Conservation (phyloP, 2,329 filamentous ascomycete genomes). For the Fusarium tuaranense region DNA sequence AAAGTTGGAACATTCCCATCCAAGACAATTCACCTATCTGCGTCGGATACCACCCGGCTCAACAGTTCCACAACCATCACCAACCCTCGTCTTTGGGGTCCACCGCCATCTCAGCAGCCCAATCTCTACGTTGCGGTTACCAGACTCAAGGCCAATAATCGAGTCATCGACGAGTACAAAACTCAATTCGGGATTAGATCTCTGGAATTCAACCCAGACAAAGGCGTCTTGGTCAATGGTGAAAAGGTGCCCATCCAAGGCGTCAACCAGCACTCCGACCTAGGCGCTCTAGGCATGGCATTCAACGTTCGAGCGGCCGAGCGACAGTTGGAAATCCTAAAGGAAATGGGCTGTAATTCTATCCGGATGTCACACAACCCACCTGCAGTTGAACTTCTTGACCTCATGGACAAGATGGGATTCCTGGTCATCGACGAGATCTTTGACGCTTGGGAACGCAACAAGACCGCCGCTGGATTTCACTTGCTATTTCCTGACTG, state of each 20-base stretch:
- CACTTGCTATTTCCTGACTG: constrained; percentile 64
- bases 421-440: constrained; percentile 66
- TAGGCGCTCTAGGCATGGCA: constrained; percentile 62
- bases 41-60: constrained; percentile 45
- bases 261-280: constrained; percentile 63
- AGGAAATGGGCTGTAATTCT: constrained; percentile 62
- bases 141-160: constrained; percentile 42
- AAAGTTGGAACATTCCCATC: constrained; percentile 51
- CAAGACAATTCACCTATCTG: constrained; percentile 26
- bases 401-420: constrained; percentile 61
- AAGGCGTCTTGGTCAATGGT: constrained; percentile 61
- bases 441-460: constrained; percentile 63
- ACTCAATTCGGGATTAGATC: constrained; percentile 63
- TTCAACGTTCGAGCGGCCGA: constrained; percentile 62
- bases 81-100: constrained; percentile 62
- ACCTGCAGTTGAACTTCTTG: constrained; percentile 62
- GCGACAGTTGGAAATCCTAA: constrained; percentile 62
- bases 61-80: constrained; percentile 46
- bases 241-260: constrained; percentile 58
- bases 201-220: constrained; percentile 52
- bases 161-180: constrained; percentile 57
- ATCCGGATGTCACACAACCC: constrained; percentile 66
- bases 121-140: constrained; percentile 62
- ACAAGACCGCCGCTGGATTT: constrained; percentile 62
- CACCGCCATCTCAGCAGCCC: constrained; percentile 57